Evolutionary conservation across 768 basidiomycete genomes (phyloP), one percentile per base, ranked within the genome.

Genomic region (Auricularia sp.): DNA sequence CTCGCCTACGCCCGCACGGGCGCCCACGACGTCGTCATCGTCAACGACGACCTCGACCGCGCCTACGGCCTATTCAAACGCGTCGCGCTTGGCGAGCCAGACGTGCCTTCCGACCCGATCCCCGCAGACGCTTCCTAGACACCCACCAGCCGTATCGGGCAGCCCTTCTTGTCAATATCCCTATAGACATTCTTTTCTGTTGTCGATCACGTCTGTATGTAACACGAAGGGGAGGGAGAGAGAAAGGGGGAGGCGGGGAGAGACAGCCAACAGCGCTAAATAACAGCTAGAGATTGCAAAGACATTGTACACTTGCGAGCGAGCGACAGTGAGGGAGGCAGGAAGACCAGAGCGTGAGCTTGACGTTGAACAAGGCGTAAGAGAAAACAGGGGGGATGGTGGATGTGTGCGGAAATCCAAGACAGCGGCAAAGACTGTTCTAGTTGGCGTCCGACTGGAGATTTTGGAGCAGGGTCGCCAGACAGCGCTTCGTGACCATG

Each of bases 401-500:
- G 39, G 39, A 42, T 42, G 39, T 42, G 39, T 42, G 39, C 39
- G 39, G 39, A 42, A 42, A 42, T 42, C 39, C 39, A 42, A 42
- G 39, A 42, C 39, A 42, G 39, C 39, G 39, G 39, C 39, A 42
- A 42, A 54, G 53, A 29, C 53, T 54, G n/a, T 59, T 35, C 33
- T 64, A 63, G 58, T 61, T 60, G 29, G 63, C 63, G 23, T 66
- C 66, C 23, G 64, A 36, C 44, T 68, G 66, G 16, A 96, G 79
- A 74, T 96, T 94, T 75, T 92, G 89, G 66, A 95, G 81, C 36
- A 96, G 81, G 36, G 92, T 94, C 59, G 91, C 90, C 65, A 96
- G 80, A 75, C 93, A 95, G 71, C 93, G 84, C 78, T 95, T 96
- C 34, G 97, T 99, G 68, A 98, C 97, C 87, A 96, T 93, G 71